Conservation (phyloP, 2,329 filamentous ascomycete species). For the Xylariales sp. region DNA sequence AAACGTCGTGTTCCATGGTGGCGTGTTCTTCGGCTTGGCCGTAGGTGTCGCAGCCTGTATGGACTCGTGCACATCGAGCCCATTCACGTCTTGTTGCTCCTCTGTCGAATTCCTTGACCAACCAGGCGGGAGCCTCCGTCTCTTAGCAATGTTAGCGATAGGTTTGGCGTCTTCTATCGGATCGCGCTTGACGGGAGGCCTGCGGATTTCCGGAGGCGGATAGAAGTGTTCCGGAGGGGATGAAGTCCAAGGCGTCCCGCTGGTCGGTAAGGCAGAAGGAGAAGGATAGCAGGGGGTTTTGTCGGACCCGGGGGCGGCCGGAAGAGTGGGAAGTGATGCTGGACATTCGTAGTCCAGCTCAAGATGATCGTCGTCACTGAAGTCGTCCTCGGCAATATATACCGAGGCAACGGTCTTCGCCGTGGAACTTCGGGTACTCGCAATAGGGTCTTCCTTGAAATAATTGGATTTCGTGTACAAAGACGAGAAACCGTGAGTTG, state of each 20-base stretch:
- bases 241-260: conserved; percentile 65
- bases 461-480: conserved; percentile 42
- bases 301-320: conserved; percentile 23
- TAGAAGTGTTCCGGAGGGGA: conserved; percentile 49
- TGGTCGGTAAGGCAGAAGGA: conserved; percentile 23
- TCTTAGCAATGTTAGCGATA: conserved; percentile 42
- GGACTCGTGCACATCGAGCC: neutral
- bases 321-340: conserved; percentile 38
- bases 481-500: conserved; percentile 31
- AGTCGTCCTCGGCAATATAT: conserved; percentile 74
- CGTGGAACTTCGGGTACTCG: conserved; percentile 26
- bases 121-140: conserved; percentile 59
- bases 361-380: conserved; percentile 77
- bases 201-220: conserved; percentile 28
- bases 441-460: conserved; percentile 38
- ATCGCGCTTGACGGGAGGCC: conserved; percentile 37
- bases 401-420: conserved; percentile 33
- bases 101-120: conserved; percentile 14
- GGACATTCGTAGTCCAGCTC: conserved; percentile 65
- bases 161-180: conserved; percentile 27
- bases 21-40: conserved; percentile 26
- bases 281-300: conserved; percentile 14
- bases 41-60: conserved; percentile 23
- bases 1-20: conserved; percentile 68
- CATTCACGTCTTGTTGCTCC: neutral